These are phyloP conservation scores for Mortierella sp. DNA, from an alignment of 371 early-diverging fungal species.

Conservation along the genomic window DNA sequence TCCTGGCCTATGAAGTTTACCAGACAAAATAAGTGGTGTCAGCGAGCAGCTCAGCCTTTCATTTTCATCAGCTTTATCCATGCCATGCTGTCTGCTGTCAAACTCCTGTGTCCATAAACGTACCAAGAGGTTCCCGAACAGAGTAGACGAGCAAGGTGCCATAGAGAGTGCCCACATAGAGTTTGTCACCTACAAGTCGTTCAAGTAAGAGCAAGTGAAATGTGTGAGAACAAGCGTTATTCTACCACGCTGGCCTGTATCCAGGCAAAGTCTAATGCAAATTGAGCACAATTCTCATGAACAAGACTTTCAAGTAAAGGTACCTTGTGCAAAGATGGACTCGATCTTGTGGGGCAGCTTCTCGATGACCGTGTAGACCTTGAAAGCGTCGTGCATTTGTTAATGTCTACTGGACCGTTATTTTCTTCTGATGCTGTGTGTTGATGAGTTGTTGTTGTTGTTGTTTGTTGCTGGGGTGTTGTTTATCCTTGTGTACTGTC, in stretches of 20 bases:
- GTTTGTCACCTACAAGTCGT: constrained; percentile 70
- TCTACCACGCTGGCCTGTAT: not conserved
- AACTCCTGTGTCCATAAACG: not conserved
- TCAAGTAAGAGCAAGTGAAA: not conserved
- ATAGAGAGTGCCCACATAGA: constrained; percentile 79
- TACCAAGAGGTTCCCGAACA: constrained; percentile 76
- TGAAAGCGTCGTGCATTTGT: constrained; percentile 77
- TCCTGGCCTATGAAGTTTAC: constrained; percentile 31
- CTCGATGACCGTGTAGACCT: constrained; percentile 77
- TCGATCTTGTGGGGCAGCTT: constrained; percentile 71
- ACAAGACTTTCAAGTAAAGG: not conserved
- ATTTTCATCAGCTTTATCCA: not conserved
- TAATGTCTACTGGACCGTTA: not conserved
- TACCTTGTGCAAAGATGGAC: constrained; percentile 78
- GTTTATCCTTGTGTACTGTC: not conserved
- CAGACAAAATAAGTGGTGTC: not conserved
- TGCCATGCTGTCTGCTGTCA: no score
- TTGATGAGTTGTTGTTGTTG: not conserved
- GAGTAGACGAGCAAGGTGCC: constrained; percentile 82
- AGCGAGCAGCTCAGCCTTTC: not conserved
- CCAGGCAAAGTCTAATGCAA: not conserved
- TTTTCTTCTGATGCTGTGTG: not conserved
- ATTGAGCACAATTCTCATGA: no score
- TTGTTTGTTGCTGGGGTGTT: not conserved
- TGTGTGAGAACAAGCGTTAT: not conserved